A percentile compares a stretch with the other conserved stretches of the same genome.
Evolutionary conservation across 2,329 filamentous ascomycete species (phyloP).

Genomic region (Aureobasidium sp.): DNA sequence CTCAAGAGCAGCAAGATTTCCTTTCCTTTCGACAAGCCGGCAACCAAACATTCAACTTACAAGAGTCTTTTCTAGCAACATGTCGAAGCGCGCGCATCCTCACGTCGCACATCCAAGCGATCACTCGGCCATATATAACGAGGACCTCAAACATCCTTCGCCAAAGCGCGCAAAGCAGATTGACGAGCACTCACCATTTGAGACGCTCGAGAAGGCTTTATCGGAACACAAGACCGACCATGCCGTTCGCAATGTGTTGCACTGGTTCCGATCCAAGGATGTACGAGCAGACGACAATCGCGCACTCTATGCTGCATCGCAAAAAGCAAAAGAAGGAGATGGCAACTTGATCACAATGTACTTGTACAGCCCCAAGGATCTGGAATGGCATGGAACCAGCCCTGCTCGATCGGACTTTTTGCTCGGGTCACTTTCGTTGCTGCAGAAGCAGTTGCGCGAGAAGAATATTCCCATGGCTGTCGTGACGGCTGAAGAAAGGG

Average conservation of each 20-base stretch:
- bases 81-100: slow-evolving; percentile 12
- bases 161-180: slow-evolving; percentile 44
- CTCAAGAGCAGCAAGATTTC: not conserved
- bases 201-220: slow-evolving; percentile 33
- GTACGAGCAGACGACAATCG: slow-evolving; percentile 43
- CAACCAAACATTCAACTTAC: not conserved
- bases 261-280: slow-evolving; percentile 47
- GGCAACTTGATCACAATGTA: slow-evolving; percentile 39
- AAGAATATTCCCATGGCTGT: slow-evolving; percentile 43
- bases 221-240: slow-evolving; percentile 32
- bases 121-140: slow-evolving; percentile 3
- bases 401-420: slow-evolving; percentile 43
- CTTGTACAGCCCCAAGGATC: slow-evolving; percentile 39
- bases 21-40: not conserved
- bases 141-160: slow-evolving; percentile 33
- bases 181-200: slow-evolving; percentile 37
- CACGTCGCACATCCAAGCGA: slow-evolving; percentile 9
- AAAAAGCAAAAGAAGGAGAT: slow-evolving; percentile 37
- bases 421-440: slow-evolving; percentile 34
- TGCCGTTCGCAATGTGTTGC: slow-evolving; percentile 35
- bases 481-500: slow-evolving; percentile 34
- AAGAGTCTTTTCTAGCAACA: not conserved
- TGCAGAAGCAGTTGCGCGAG: slow-evolving; percentile 40
- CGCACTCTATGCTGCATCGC: slow-evolving; percentile 38
- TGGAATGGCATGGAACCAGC: slow-evolving; percentile 44